These are phyloP conservation scores for Pichia sp. DNA, from an alignment of 1,139 yeast genomes.

Conservation along the genomic window DNA sequence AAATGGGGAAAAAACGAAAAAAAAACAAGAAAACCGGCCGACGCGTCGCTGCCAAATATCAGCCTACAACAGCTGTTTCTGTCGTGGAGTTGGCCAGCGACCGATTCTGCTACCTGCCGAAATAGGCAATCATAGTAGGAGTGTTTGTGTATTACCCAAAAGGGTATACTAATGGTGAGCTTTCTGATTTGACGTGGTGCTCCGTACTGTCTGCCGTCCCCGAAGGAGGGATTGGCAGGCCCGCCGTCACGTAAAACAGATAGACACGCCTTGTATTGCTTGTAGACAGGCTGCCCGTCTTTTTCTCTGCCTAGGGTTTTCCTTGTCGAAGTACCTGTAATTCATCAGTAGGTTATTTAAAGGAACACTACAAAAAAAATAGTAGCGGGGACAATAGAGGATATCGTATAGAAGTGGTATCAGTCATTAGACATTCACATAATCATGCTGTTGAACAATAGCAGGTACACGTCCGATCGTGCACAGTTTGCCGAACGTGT, in stretches of 20 bases:
- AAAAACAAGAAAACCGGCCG: too few relatives aligned
- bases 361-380: too few relatives aligned
- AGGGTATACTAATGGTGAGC: conserved; percentile 7
- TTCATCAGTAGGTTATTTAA: background rate
- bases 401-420: too few relatives aligned
- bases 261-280: background rate
- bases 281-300: background rate
- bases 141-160: conserved; percentile 8
- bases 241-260: background rate
- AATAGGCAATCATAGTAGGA: conserved; percentile 1
- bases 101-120: too few relatives aligned
- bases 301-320: background rate
- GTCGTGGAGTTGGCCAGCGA: too few relatives aligned
- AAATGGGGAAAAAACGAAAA: background rate
- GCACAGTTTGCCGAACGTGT: background rate
- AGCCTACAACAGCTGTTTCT: too few relatives aligned
- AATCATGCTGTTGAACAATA: conserved; percentile 1
- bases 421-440: too few relatives aligned
- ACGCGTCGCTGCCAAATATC: too few relatives aligned
- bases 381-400: too few relatives aligned
- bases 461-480: background rate
- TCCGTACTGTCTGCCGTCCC: background rate
- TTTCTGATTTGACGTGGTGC: background rate
- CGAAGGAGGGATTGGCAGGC: background rate
- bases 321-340: background rate